phyloP scores from a whole-genome alignment of 345 rosid genomes.

The Sonneratia alba region DNA sequence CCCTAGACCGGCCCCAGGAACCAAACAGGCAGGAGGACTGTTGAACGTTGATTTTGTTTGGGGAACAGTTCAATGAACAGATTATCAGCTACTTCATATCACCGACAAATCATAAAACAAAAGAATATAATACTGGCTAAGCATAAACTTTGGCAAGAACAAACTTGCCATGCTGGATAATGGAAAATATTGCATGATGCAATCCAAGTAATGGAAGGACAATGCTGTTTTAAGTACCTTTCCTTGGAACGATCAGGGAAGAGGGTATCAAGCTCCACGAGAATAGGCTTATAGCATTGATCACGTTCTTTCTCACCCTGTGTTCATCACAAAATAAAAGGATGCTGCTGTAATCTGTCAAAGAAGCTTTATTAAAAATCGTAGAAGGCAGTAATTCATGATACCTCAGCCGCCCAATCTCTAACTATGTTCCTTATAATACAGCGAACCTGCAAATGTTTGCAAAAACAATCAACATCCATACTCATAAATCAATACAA shows the following conservation, averaged over 20 bases:
- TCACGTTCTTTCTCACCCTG: slow-evolving; percentile 88
- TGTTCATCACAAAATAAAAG: slow-evolving; percentile 1
- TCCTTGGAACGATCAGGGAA: slow-evolving; percentile 62
- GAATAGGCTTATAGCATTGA: slow-evolving; percentile 87
- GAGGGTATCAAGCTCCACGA: slow-evolving; percentile 74
- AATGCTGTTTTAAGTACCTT: slow-evolving; percentile 28
- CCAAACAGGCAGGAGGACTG: slow-evolving; percentile 88
- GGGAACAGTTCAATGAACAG: neutral
- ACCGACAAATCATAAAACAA: neutral
- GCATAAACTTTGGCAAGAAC: neutral
- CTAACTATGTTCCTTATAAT: slow-evolving; percentile 88
- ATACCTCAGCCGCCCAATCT: slow-evolving; percentile 99
- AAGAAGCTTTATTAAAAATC: neutral
- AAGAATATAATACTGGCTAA: neutral
- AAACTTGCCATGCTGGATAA: neutral
- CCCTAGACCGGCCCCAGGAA: slow-evolving; percentile 99
- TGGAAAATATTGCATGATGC: neutral
- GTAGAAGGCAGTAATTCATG: neutral
- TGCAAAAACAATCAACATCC: neutral
- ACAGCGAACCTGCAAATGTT: slow-evolving; percentile 79
- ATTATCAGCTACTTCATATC: neutral
- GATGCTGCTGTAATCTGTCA: neutral
- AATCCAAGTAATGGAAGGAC: neutral
- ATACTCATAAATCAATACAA: neutral
- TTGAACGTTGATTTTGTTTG: neutral